A percentile compares a stretch with the other conserved stretches of the same genome.
These are phyloP conservation scores for Chalciporus pseudorubinellus DNA, from an alignment of 768 basidiomycete species.

Conservation along the genomic window DNA sequence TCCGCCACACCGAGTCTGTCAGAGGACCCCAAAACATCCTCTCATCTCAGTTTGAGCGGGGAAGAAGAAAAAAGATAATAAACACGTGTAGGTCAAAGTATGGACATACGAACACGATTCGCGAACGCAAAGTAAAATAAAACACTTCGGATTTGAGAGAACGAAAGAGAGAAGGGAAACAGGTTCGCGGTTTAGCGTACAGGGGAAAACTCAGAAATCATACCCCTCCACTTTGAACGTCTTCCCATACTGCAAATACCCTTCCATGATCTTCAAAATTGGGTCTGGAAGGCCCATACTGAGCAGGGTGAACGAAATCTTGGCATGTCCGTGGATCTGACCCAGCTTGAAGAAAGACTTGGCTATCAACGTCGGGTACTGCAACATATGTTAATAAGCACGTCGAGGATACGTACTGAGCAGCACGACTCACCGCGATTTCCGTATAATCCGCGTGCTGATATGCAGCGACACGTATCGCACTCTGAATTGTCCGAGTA, in stretches of 20 bases:
- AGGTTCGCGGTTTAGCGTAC: background rate
- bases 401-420: background rate
- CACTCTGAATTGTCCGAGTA: conserved; percentile 85
- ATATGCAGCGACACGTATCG: conserved; percentile 90
- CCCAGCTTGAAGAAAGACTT: conserved; percentile 92
- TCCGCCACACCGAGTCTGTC: background rate
- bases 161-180: background rate
- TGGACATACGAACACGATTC: background rate
- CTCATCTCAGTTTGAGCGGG: background rate
- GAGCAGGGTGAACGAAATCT: conserved; percentile 88
- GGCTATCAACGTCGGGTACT: conserved; percentile 92
- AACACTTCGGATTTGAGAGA: background rate
- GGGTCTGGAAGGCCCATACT: conserved; percentile 93
- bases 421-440: conserved; percentile 64
- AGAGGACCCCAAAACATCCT: background rate
- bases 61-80: background rate
- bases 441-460: conserved; percentile 88
- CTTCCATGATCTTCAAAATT: conserved; percentile 90
- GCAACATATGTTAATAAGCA: conserved; percentile 9
- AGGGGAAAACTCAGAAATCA: conserved; percentile 53
- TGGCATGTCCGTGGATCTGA: conserved; percentile 88
- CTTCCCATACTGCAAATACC: conserved; percentile 84
- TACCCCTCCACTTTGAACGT: conserved; percentile 85
- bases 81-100: background rate
- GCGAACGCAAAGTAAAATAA: background rate